A percentile compares a stretch with the other conserved stretches of the same genome.
Evolutionary conservation across 441 rosid species (phyloP).

Genomic region (Populus hybrid): DNA sequence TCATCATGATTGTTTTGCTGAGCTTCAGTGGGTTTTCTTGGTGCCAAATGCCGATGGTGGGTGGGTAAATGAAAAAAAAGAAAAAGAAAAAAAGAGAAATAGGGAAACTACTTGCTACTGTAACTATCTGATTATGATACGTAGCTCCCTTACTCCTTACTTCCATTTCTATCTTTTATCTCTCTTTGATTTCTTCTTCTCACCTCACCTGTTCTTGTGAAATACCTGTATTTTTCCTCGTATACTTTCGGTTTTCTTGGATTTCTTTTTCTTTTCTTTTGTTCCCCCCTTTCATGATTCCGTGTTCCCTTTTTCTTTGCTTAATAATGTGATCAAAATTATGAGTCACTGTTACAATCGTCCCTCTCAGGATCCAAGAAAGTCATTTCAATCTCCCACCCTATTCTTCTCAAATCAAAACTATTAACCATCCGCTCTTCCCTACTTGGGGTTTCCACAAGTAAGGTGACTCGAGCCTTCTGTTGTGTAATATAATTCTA

Average conservation of each 20-base stretch:
- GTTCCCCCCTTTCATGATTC: slow-evolving; percentile 42
- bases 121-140: not conserved
- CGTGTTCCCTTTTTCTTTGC: slow-evolving; percentile 46
- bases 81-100: slow-evolving; percentile 6
- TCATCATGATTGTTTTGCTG: slow-evolving; percentile 48
- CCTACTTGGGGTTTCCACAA: too few species aligned
- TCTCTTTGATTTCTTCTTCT: not conserved
- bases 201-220: slow-evolving; percentile 4
- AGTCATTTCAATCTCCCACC: slow-evolving; percentile 42
- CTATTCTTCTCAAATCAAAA: slow-evolving; percentile 8
- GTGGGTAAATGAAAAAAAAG: slow-evolving; percentile 1
- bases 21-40: slow-evolving; percentile 34
- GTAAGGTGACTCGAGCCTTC: too few species aligned
- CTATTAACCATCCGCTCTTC: too few species aligned
- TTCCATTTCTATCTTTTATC: not conserved
- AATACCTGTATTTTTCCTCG: slow-evolving; percentile 17
- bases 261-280: slow-evolving; percentile 35
- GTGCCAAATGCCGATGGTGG: slow-evolving; percentile 16
- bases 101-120: not conserved
- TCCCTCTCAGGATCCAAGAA: slow-evolving; percentile 75
- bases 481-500: too few species aligned
- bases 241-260: slow-evolving; percentile 38
- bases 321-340: slow-evolving; percentile 22
- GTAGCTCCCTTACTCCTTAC: not conserved
- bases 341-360: slow-evolving; percentile 22